A percentile compares a stretch with the other conserved stretches of the same genome.
Evolutionary conservation across 2,329 filamentous ascomycete species (phyloP).

Genomic region (Dothistroma pini): DNA sequence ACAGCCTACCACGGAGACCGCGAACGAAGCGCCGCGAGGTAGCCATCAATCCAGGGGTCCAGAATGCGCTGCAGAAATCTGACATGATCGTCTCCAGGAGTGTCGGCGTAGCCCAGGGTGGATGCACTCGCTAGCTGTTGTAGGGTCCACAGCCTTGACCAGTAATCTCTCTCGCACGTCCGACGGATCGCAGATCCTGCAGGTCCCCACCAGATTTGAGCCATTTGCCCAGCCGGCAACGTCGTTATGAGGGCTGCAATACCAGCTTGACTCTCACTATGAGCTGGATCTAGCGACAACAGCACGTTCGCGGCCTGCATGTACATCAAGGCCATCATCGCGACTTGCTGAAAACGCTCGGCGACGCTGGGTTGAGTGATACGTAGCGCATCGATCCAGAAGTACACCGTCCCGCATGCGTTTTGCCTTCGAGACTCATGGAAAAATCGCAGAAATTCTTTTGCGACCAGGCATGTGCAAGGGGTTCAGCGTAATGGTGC

Average conservation of each 20-base stretch:
- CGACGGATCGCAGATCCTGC: background rate
- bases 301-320: conserved; percentile 7
- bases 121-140: conserved; percentile 5
- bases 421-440: background rate
- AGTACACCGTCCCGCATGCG: background rate
- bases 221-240: background rate
- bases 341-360: conserved; percentile 14
- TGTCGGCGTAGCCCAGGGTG: too few relatives aligned
- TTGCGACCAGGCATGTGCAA: conserved; percentile 1
- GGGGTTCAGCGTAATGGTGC: conserved; percentile 8
- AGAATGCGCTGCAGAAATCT: too few relatives aligned
- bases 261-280: conserved; percentile 4
- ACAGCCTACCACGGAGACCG: too few relatives aligned
- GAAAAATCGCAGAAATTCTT: conserved; percentile 16
- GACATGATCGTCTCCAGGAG: too few relatives aligned
- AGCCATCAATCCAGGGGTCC: too few relatives aligned
- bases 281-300: conserved; percentile 13
- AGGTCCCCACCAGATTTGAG: background rate
- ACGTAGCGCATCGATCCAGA: conserved; percentile 20
- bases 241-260: conserved; percentile 4
- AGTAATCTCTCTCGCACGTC: conserved; percentile 8
- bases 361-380: conserved; percentile 13
- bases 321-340: conserved; percentile 16
- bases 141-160: conserved; percentile 11
- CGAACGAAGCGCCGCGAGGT: too few relatives aligned